Evolutionary conservation across 108 stramenopile species (phyloP), one percentile per base, ranked within the genome.

Genomic region (Bacterosira constricta): DNA sequence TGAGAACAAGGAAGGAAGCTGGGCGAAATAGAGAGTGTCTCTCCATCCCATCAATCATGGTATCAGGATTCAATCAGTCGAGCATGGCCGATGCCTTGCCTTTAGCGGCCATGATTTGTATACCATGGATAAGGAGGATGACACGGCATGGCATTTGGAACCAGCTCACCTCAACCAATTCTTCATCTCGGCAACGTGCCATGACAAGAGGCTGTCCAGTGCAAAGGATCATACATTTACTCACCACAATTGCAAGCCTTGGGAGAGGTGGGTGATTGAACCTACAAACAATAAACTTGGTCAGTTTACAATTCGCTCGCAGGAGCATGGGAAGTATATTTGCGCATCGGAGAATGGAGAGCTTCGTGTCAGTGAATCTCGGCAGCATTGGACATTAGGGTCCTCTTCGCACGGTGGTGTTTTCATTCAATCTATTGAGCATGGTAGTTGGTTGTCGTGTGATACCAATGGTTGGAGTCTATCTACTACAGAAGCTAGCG

Each of bases 181-280:
- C 70, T 71, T 53, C 26, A 32, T 71, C 10, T 63, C 50, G 11
- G 9, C 12, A n/a, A 49, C 30, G 20, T 63, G 21, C 51, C 61
- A 38, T 32, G 70, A 64, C 60, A 64, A 57, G 27, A 64, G 54
- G 51, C n/a, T 68, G 10, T 68, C 66, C 7, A 68, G 66, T 38
- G 42, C 50, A n/a, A 30, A 39, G 12, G 45, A 55, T 13, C 8
- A 42, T 23, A 32, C 70, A 21, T 64, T 71, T 25, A 51, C 67
- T 60, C 9, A 15, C 21, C 27, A 71, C 6, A 71, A 63, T 31
- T 26, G 70, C 12, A 53, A 54, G 45, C 6, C 29, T 52, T 63
- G 63, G 63, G 70, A 71, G 70, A 63, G 63, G 44, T 71, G 70
- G 70, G 44, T 64, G 9, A 64, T 71, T 10, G 54, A 63, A 26